Evolutionary conservation across 805 yeast genomes (phyloP).

Genomic region (Saturnispora hagleri): DNA sequence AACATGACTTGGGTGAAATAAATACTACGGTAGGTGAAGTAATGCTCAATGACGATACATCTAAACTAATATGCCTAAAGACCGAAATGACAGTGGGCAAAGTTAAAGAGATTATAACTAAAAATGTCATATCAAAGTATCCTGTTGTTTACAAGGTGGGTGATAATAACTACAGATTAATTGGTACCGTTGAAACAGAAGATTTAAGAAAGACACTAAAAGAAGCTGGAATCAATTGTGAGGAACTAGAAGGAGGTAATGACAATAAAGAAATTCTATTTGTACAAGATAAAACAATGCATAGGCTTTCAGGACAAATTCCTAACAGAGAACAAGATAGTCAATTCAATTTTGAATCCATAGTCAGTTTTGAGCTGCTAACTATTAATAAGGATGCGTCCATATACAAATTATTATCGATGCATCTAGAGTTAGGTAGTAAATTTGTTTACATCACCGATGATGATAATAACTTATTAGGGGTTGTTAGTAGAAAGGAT

Average conservation of each 20-base stretch:
- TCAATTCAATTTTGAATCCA: slow-evolving; percentile 21
- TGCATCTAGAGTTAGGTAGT: slow-evolving; percentile 78
- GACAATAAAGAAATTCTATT: slow-evolving; percentile 11
- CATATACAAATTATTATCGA: slow-evolving; percentile 51
- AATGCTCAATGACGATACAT: slow-evolving; percentile 37
- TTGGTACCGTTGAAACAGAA: slow-evolving; percentile 38
- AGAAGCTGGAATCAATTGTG: slow-evolving; percentile 10
- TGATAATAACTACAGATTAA: slow-evolving; percentile 27
- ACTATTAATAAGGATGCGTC: slow-evolving; percentile 45
- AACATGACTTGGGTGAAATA: slow-evolving; percentile 42
- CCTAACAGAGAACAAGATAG: slow-evolving; percentile 3
- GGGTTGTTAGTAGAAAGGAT: slow-evolving; percentile 82
- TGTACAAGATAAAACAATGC: slow-evolving; percentile 9
- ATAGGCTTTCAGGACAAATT: not conserved
- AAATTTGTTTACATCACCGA: slow-evolving; percentile 47
- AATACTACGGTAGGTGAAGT: slow-evolving; percentile 38
- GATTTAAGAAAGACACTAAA: slow-evolving; percentile 29
- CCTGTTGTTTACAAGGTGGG: slow-evolving; percentile 36
- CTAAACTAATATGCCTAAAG: not conserved
- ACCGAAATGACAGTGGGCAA: slow-evolving; percentile 14
- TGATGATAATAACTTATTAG: slow-evolving; percentile 50
- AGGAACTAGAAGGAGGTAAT: not conserved
- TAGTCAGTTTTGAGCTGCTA: slow-evolving; percentile 51
- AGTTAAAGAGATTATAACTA: slow-evolving; percentile 27
- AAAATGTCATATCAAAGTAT: slow-evolving; percentile 36